Conservation (phyloP, 1,284 basidiomycete species). For the Hymenochaete sp. region DNA sequence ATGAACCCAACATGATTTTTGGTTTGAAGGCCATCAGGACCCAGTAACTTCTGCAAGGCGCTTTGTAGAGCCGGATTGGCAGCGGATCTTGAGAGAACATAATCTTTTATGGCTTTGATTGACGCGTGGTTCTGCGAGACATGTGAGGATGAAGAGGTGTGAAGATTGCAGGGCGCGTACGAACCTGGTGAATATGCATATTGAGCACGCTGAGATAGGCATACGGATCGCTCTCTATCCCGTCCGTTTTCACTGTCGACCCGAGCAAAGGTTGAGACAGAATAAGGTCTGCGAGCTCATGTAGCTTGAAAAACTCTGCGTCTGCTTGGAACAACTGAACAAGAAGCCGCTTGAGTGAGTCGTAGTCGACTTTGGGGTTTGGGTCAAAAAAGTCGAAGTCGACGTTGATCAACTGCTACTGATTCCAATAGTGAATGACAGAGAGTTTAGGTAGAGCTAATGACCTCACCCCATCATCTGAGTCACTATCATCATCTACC, state of each 20-base stretch:
- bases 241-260: slow-evolving; percentile 89
- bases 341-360: slow-evolving; percentile 75
- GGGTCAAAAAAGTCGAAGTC: slow-evolving; percentile 91
- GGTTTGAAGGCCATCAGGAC: slow-evolving; percentile 28
- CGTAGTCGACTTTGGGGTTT: slow-evolving; percentile 74
- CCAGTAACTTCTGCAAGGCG: slow-evolving; percentile 45
- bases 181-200: slow-evolving; percentile 66
- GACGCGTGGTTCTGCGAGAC: slow-evolving; percentile 56
- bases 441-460: not conserved
- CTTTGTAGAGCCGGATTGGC: slow-evolving; percentile 41
- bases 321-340: slow-evolving; percentile 79
- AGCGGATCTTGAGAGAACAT: slow-evolving; percentile 48
- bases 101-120: slow-evolving; percentile 63
- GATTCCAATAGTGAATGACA: slow-evolving; percentile 4
- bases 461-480: slow-evolving; percentile 15
- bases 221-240: slow-evolving; percentile 81
- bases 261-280: slow-evolving; percentile 68
- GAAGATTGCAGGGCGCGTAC: slow-evolving; percentile 18
- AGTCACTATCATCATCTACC: slow-evolving; percentile 15
- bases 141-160: not conserved
- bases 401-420: slow-evolving; percentile 67
- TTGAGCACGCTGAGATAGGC: slow-evolving; percentile 79
- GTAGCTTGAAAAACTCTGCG: slow-evolving; percentile 58
- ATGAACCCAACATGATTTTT: slow-evolving; percentile 65
- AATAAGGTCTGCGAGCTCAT: slow-evolving; percentile 72